Evolutionary conservation across 83 land plant species (phyloP).

Genomic region (Isoetes engelmannii): DNA sequence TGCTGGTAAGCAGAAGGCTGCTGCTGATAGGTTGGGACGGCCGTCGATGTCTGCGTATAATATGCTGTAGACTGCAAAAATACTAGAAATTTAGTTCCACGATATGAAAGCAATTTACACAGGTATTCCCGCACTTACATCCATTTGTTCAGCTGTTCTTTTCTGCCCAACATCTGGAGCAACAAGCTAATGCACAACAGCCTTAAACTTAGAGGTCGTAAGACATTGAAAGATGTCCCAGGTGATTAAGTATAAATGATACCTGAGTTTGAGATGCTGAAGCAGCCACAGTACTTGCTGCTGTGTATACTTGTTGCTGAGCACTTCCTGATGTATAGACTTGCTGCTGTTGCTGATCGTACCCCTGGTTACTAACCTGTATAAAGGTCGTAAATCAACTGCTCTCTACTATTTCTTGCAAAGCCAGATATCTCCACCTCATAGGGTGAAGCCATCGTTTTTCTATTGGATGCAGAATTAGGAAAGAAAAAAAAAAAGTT

Average conservation of each 20-base stretch:
- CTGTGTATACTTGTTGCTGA: background rate
- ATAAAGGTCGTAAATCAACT: background rate
- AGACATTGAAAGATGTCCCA: background rate
- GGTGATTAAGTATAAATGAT: background rate
- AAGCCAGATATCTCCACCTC: background rate
- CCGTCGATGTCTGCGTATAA: slow-evolving; percentile 3
- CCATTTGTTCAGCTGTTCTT: slow-evolving; percentile 19
- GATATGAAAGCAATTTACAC: background rate
- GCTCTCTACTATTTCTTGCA: background rate
- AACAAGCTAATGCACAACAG: slow-evolving; percentile 1
- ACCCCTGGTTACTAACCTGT: background rate
- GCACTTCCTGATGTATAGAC: slow-evolving; percentile 1
- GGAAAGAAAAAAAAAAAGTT: background rate
- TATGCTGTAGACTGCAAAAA: background rate
- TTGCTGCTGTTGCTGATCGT: slow-evolving; percentile 15
- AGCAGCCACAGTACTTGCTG: background rate
- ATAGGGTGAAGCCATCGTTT: background rate
- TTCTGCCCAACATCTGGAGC: slow-evolving; percentile 17
- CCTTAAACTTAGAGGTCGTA: background rate
- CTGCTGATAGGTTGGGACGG: slow-evolving; percentile 6
- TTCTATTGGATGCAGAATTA: background rate
- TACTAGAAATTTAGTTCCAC: background rate
- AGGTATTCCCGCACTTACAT: background rate
- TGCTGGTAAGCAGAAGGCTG: background rate
- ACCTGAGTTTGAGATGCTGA: background rate